Evolutionary conservation across 345 rosid genomes (phyloP).

Genomic region (Erodium maritimum): DNA sequence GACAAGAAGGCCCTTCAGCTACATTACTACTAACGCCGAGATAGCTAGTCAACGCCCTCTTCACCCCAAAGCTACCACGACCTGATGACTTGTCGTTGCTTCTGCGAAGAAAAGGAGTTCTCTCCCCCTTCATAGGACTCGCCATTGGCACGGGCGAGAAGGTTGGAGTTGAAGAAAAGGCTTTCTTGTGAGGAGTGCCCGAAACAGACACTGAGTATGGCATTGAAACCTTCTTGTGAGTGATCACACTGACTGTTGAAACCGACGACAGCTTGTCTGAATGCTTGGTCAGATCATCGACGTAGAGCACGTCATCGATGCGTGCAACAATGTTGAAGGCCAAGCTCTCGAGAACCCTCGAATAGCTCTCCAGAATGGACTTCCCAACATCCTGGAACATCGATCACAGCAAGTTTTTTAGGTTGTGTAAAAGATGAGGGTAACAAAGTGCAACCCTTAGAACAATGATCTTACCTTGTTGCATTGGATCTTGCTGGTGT

Average conservation of each 20-base stretch:
- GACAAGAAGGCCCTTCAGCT: constrained; percentile 22
- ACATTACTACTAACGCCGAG: constrained; percentile 50
- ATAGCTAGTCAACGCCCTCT: constrained; percentile 59
- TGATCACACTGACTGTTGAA: constrained; percentile 39
- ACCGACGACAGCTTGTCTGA: constrained; percentile 47
- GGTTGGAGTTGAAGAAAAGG: constrained; percentile 53
- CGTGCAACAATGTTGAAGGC: constrained; percentile 81
- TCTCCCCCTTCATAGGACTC: constrained; percentile 61
- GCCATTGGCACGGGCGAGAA: constrained; percentile 49
- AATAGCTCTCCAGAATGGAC: constrained; percentile 90
- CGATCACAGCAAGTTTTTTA: neutral
- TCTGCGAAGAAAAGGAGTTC: constrained; percentile 48
- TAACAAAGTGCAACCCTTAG: no score
- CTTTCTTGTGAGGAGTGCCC: constrained; percentile 55
- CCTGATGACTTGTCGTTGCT: constrained; percentile 37
- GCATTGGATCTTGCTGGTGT: constrained; percentile 84
- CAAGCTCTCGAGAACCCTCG: constrained; percentile 81
- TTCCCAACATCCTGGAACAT: constrained; percentile 75
- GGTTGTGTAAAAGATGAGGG: neutral
- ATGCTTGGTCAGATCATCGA: constrained; percentile 74
- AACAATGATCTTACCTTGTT: constrained; percentile 48
- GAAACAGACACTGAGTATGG: constrained; percentile 48
- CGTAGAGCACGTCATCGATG: constrained; percentile 80
- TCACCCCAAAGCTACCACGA: constrained; percentile 89
- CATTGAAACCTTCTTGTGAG: constrained; percentile 51